Evolutionary conservation across 441 rosid genomes (phyloP).

Genomic region (Erodium trifolium): DNA sequence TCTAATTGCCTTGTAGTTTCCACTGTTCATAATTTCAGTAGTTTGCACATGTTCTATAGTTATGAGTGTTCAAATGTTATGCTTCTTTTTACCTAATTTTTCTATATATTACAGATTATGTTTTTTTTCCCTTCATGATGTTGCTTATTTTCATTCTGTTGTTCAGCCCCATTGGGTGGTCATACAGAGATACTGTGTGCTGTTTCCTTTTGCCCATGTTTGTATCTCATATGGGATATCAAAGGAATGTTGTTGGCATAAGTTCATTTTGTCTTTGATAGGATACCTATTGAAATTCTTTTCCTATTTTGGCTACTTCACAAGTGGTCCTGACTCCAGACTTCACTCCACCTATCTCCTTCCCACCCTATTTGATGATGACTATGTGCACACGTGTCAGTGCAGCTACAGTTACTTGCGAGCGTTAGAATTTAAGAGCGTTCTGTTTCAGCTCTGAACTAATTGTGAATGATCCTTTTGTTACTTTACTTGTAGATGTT

Average conservation of each 20-base stretch:
- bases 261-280: too few relatives aligned
- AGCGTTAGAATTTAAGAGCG: background rate
- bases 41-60: background rate
- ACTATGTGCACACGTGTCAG: background rate
- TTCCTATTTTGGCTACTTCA: too few relatives aligned
- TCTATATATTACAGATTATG: too few relatives aligned
- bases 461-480: too few relatives aligned
- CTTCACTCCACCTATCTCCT: background rate
- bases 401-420: background rate
- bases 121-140: too few relatives aligned
- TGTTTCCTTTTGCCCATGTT: background rate
- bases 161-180: background rate
- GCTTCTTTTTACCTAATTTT: background rate
- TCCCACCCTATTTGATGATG: background rate
- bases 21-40: background rate
- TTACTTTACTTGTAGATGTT: too few relatives aligned
- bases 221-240: background rate
- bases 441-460: background rate
- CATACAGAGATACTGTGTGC: background rate
- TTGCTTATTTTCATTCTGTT: background rate
- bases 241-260: background rate
- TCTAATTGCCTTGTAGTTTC: too few relatives aligned
- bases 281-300: too few relatives aligned
- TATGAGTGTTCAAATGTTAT: slow-evolving; percentile 1
- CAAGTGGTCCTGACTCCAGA: background rate